Evolutionary conservation across 169 alveolate species (phyloP).

Genomic region (Theileria parva): DNA sequence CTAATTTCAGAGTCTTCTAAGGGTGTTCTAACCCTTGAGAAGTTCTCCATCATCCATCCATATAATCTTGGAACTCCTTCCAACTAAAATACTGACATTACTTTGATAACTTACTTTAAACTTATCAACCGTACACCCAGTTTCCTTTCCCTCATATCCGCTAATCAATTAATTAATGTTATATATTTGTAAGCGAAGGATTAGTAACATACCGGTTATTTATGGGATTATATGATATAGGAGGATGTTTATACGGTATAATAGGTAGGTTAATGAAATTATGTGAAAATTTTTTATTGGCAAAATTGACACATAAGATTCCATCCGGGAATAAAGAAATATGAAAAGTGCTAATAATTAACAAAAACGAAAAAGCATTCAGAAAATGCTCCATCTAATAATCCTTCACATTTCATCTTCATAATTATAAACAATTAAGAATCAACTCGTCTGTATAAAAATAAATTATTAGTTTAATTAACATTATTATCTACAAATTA

Average conservation of each 20-base stretch:
- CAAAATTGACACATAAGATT: neutral
- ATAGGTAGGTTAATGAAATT: neutral
- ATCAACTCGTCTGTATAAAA: neutral
- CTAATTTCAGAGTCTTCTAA: slow-evolving; percentile 31
- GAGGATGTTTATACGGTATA: neutral
- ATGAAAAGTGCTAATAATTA: neutral
- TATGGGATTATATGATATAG: neutral
- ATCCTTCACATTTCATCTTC: neutral
- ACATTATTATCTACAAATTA: neutral
- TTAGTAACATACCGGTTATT: neutral
- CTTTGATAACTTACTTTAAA: neutral
- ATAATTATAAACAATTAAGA: neutral
- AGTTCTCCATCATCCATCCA: slow-evolving; percentile 60
- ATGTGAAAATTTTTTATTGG: neutral
- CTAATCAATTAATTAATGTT: neutral
- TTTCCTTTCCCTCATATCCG: neutral
- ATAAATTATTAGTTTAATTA: too few relatives aligned
- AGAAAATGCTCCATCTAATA: slow-evolving; percentile 5
- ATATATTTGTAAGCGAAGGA: neutral
- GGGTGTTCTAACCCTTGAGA: slow-evolving; percentile 29
- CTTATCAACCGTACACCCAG: neutral
- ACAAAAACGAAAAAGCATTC: neutral
- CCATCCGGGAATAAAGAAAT: neutral
- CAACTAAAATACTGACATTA: slow-evolving; percentile 15
- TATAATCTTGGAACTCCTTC: slow-evolving; percentile 63